phyloP scores from a whole-genome alignment of 1,284 basidiomycete genomes.

The Puccinia coronata region DNA sequence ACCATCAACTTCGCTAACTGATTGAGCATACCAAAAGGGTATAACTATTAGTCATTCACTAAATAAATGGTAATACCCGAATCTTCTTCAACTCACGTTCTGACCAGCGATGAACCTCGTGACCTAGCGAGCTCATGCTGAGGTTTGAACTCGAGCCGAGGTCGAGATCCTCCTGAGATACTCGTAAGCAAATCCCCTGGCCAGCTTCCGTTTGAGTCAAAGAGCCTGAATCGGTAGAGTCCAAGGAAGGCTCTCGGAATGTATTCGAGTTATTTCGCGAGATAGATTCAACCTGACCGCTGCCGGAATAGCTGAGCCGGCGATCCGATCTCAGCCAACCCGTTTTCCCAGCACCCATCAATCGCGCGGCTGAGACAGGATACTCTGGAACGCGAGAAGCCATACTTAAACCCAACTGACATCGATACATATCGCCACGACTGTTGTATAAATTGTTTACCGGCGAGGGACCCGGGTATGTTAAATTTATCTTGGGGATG shows the following conservation, averaged over 20 bases:
- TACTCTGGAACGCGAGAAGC: not conserved
- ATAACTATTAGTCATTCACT: too few relatives aligned
- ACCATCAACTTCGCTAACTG: slow-evolving; percentile 24
- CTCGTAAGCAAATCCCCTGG: not conserved
- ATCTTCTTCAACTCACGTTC: slow-evolving; percentile 7
- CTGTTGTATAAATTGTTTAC: not conserved
- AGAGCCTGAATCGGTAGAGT: slow-evolving; percentile 1
- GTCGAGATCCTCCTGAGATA: slow-evolving; percentile 8
- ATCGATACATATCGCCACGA: not conserved
- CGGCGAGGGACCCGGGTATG: not conserved
- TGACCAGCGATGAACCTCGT: slow-evolving; percentile 32
- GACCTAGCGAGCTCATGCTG: not conserved
- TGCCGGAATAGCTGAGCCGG: not conserved
- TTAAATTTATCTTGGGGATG: not conserved
- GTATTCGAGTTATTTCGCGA: not conserved
- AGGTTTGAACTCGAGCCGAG: not conserved
- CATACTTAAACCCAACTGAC: not conserved
- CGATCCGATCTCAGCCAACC: not conserved
- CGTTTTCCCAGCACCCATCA: not conserved
- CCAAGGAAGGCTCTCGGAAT: not conserved
- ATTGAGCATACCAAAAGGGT: not conserved
- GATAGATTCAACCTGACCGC: not conserved
- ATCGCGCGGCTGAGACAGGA: not conserved
- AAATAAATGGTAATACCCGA: not conserved
- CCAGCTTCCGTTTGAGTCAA: not conserved